phyloP scores from a whole-genome alignment of 2,329 filamentous ascomycete species.

The Aspergillus quadricinctus region DNA sequence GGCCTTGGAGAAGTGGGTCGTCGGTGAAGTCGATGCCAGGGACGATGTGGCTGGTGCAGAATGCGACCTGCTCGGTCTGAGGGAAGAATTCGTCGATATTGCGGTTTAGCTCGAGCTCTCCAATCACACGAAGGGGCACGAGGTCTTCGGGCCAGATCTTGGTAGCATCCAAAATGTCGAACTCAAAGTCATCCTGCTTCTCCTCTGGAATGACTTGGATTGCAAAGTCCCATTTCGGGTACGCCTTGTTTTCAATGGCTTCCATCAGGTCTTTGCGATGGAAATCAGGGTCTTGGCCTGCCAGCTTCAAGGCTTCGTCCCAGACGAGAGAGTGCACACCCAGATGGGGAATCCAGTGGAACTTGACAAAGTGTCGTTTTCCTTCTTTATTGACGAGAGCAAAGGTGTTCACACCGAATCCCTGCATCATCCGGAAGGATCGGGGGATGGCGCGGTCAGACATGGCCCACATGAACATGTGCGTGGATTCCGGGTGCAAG shows the following conservation, averaged over 20 bases:
- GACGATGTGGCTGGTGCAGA: constrained; percentile 75
- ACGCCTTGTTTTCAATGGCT: constrained; percentile 67
- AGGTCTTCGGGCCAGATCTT: constrained; percentile 81
- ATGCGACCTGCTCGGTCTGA: constrained; percentile 77
- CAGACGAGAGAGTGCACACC: constrained; percentile 34
- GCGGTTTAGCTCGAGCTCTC: constrained; percentile 72
- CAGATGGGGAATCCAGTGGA: constrained; percentile 30
- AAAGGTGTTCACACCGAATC: constrained; percentile 35
- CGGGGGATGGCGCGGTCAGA: constrained; percentile 34
- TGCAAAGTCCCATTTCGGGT: constrained; percentile 75
- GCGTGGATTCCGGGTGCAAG: constrained; percentile 29
- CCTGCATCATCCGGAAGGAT: constrained; percentile 35
- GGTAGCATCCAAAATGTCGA: constrained; percentile 79
- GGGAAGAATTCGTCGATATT: constrained; percentile 80
- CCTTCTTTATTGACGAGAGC: constrained; percentile 30
- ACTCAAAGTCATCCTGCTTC: constrained; percentile 72
- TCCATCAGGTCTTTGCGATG: constrained; percentile 73
- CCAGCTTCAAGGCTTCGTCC: constrained; percentile 72
- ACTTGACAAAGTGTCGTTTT: constrained; percentile 34
- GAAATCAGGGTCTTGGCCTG: constrained; percentile 73
- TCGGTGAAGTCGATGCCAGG: constrained; percentile 74
- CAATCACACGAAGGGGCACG: constrained; percentile 71
- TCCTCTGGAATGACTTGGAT: constrained; percentile 73
- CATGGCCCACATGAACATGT: constrained; percentile 32
- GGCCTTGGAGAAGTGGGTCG: constrained; percentile 69